Base-by-base conservation (phyloP, 257 asterid genomes). In the Euphrasia confusa region DNA sequence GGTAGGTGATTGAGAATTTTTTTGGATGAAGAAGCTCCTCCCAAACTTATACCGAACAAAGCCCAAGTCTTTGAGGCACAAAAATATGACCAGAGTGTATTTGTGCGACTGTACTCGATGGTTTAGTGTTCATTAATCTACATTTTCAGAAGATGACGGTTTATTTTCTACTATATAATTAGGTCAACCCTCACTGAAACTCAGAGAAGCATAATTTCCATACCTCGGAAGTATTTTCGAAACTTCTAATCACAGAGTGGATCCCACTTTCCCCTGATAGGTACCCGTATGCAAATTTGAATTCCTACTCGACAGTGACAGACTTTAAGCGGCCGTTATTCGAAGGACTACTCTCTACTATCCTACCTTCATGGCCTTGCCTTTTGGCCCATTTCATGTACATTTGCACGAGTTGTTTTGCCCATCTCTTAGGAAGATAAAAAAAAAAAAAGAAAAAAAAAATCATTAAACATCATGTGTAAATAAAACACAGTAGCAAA, bases 371-470 rank as follows among this genome's bases (percentile, higher is more conserved):
- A 68, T 80, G 80, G 13, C 91, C 91, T 52, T 84, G 89, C 79
- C 86, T 84, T 42, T 82, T 74, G 37, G 94, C 91, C 97, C 97
- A 86, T 64, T 82, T 89, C 79, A 81, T 66, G 74, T 89, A 89
- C 95, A 86, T 86, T 61, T 50, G 76, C 7, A 69, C 63, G 21
- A 89, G 83, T 64, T 75, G 79, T 33, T 79, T 81, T 10, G 78
- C 83, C 95, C 94, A 89, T 64, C 58, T 78, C 97, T 89, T 48
- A 49, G n/a, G 2, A 18, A 53, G 55, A 17, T 2, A 18, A 2
- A 27, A 53, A 17, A 17, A 49, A 50, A 2, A 48, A 5, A 48
- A 10, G n/a, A 48, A 48, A 2, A 48, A 21, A 21, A 21, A 21
- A 3, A 13, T n/a, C 17, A 7, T 13, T 6, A 35, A 35, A 35